phyloP scores from a whole-genome alignment of 108 stramenopile species.

The Skeletonema tropicum region DNA sequence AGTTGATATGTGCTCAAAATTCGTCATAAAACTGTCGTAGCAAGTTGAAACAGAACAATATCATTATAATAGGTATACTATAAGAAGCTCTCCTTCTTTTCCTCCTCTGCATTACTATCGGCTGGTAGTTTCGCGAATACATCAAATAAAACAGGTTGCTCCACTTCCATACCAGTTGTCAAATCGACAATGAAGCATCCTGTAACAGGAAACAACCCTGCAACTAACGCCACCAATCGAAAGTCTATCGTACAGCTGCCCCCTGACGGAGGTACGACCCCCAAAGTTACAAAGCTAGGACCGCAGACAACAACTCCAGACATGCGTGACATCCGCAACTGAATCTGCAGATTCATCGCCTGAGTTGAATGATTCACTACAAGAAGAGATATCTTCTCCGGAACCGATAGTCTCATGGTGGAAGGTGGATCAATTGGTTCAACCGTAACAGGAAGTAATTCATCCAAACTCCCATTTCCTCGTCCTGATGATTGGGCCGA shows the following conservation, averaged over 20 bases:
- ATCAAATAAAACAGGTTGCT: slow-evolving; percentile 79
- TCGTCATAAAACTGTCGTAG: slow-evolving; percentile 57
- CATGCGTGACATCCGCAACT: slow-evolving; percentile 75
- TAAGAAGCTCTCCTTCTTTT: slow-evolving; percentile 10
- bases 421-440: slow-evolving; percentile 83
- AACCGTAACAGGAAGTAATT: slow-evolving; percentile 75
- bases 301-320: slow-evolving; percentile 78
- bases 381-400: slow-evolving; percentile 59
- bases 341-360: slow-evolving; percentile 73
- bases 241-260: slow-evolving; percentile 62
- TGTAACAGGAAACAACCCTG: slow-evolving; percentile 64
- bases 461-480: slow-evolving; percentile 45
- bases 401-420: slow-evolving; percentile 50
- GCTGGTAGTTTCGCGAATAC: slow-evolving; percentile 60
- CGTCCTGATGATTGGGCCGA: slow-evolving; percentile 44
- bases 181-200: slow-evolving; percentile 82
- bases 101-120: slow-evolving; percentile 27
- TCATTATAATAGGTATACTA: not conserved
- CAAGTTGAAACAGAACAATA: not conserved
- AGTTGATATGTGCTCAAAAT: slow-evolving; percentile 44
- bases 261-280: slow-evolving; percentile 60
- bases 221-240: slow-evolving; percentile 61
- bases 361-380: slow-evolving; percentile 78
- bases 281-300: slow-evolving; percentile 66
- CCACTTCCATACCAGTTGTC: slow-evolving; percentile 59